Evolutionary conservation across 371 early-diverging fungal genomes (phyloP).

Genomic region (Apophysomyces variabilis): DNA sequence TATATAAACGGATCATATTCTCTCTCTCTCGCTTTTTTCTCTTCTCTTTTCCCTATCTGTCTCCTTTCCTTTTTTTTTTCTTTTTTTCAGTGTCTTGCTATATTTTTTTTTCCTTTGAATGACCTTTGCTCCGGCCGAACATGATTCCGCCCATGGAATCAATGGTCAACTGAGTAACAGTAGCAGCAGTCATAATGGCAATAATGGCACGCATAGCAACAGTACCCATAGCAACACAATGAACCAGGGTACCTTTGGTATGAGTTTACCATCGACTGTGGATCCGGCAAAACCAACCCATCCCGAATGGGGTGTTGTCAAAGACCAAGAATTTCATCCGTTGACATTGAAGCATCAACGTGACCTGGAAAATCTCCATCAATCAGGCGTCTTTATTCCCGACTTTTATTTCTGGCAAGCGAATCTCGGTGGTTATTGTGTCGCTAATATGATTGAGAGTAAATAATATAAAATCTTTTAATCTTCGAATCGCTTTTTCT

Average conservation of each 20-base stretch:
- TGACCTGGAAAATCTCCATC: constrained; percentile 43
- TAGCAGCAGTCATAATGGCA: too few relatives aligned
- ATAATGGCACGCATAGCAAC: too few relatives aligned
- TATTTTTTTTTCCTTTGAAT: not conserved
- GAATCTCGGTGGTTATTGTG: constrained; percentile 55
- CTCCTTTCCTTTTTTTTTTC: not conserved
- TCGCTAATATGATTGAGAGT: constrained; percentile 55
- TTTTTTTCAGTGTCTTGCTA: not conserved
- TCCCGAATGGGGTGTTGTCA: constrained; percentile 53
- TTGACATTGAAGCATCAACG: constrained; percentile 51
- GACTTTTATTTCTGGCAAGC: constrained; percentile 60
- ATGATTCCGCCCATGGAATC: not conserved
- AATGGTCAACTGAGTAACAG: not conserved
- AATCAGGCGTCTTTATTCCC: constrained; percentile 29
- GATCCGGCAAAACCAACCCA: constrained; percentile 44
- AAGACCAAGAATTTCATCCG: constrained; percentile 51
- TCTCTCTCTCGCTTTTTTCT: too few relatives aligned
- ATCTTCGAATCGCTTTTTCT: too few relatives aligned
- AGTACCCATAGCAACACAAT: too few relatives aligned
- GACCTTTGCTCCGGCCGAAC: not conserved
- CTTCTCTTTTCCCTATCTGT: not conserved
- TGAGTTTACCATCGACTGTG: not conserved
- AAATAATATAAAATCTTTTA: constrained; percentile 1
- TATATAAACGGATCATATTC: too few relatives aligned
- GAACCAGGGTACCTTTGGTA: not conserved